Conservation (phyloP, 1,139 yeast genomes). For the Geotrichum australiense region DNA sequence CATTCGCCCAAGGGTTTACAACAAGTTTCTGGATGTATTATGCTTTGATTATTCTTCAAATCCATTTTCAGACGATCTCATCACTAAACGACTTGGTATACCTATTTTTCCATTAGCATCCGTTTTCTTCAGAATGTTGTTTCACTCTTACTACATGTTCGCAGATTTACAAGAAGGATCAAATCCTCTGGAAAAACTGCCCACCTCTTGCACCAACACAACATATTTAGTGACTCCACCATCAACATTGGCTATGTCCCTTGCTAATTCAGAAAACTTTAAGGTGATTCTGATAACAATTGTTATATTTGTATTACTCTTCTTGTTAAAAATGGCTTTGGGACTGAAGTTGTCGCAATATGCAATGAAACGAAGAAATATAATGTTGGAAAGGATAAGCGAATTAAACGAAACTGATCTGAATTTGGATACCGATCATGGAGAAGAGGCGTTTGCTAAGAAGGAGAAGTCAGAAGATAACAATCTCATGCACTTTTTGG, state of each 20-base stretch:
- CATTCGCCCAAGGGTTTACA: constrained; percentile 66
- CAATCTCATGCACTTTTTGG: constrained; percentile 35
- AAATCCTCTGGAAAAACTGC: background rate
- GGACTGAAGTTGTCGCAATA: constrained; percentile 50
- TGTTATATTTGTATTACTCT: constrained; percentile 24
- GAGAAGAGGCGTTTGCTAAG: constrained; percentile 37
- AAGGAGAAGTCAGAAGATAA: constrained; percentile 21
- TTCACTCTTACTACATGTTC: constrained; percentile 28
- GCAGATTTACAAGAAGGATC: constrained; percentile 10
- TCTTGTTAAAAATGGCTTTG: constrained; percentile 45
- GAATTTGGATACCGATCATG: constrained; percentile 30
- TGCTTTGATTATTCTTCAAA: constrained; percentile 51
- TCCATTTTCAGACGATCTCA: constrained; percentile 40
- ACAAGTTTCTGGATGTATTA: constrained; percentile 56
- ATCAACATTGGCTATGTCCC: constrained; percentile 1
- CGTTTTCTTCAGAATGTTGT: constrained; percentile 67
- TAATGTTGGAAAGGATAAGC: constrained; percentile 4
- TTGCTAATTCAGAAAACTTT: constrained; percentile 3
- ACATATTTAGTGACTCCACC: background rate
- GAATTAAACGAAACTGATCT: constrained; percentile 23
- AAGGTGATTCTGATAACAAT: constrained; percentile 7
- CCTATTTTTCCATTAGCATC: constrained; percentile 72
- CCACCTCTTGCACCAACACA: background rate
- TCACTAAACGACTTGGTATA: constrained; percentile 68
- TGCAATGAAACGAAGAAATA: constrained; percentile 18